Percentiles rank a stretch among this genome's conserved stretches.
phyloP scores from a whole-genome alignment of 768 basidiomycete genomes.

The Kondoa malvinella region DNA sequence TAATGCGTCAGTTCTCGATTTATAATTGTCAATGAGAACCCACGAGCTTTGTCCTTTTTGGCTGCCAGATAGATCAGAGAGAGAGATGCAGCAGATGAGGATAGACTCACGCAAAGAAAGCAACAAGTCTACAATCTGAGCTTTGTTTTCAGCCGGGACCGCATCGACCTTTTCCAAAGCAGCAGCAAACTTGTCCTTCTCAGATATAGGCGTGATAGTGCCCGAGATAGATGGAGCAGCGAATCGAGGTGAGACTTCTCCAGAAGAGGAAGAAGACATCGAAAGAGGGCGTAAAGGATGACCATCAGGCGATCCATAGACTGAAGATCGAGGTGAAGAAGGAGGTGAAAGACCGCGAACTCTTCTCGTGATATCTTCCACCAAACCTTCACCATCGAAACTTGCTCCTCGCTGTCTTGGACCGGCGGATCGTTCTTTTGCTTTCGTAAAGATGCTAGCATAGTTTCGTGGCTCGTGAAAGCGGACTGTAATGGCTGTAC shows the following conservation, averaged over 20 bases:
- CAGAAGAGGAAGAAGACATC: not conserved
- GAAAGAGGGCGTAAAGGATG: not conserved
- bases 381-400: not conserved
- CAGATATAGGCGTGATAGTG: not conserved
- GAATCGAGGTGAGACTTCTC: not conserved
- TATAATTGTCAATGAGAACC: conserved; percentile 72
- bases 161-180: conserved; percentile 30
- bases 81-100: not conserved
- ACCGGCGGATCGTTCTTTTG: conserved; percentile 45
- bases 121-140: not conserved
- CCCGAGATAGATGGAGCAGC: not conserved
- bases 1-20: conserved; percentile 59
- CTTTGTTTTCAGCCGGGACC: not conserved
- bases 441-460: conserved; percentile 69
- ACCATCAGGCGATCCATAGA: not conserved
- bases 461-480: conserved; percentile 80
- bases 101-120: not conserved
- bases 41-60: not conserved
- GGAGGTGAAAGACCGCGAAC: not conserved
- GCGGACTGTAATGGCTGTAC: conserved; percentile 66
- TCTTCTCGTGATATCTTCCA: not conserved
- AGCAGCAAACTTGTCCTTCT: conserved; percentile 1
- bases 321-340: not conserved
- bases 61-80: not conserved
- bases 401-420: not conserved